Base-by-base conservation (phyloP, 148 eudicot species). In the Chenopodium album region DNA sequence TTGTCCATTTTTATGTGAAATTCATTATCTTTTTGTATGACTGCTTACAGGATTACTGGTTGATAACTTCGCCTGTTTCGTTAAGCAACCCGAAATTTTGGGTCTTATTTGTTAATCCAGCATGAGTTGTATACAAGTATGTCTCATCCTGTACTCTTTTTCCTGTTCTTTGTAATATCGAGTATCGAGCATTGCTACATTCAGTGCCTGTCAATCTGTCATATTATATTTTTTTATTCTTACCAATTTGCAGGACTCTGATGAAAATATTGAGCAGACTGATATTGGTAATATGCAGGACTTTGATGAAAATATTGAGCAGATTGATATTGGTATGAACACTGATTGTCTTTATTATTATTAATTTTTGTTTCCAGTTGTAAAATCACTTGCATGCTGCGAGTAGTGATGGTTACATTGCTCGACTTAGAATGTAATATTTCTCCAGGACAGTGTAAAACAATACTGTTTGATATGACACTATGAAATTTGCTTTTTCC, bases 321-420 rank as follows among this genome's bases (percentile, higher is more conserved):
- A 41, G 44, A 41, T 6, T 41, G 8, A 41, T 41, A 41, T 84
- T 89, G 93, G 91, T 60, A 83, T 34, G 19, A 17, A 72, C 31
- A 44, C 48, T 73, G 10, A 56, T 56, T 9, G 37, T 26, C 20
- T 87, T 82, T 47, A 41, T 6, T 41, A 41, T 41, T 41, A 41
- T 41, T 6, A 41, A 17, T 47, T 46, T 46, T n/a, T 7, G 17
- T 0, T 31, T 19, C 2, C 62, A 41, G 8, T 41, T 41, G 41
- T 56, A 56, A 17, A 71, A 11, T 56, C 14, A 4, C 52, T 85
- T 89, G 87, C 89, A 83, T 82, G 78, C 64, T 82, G 91, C 28
- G 28, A 47, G 48, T 50, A 19, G 48, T 50, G 19, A 56, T 56
- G 26, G 47, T n/a, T 28, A 23, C 22, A 4, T 73, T 64, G 48